Percentiles rank a stretch among this genome's conserved stretches.
phyloP scores from a whole-genome alignment of 2,329 filamentous ascomycete species.

The Fusarium sp. region DNA sequence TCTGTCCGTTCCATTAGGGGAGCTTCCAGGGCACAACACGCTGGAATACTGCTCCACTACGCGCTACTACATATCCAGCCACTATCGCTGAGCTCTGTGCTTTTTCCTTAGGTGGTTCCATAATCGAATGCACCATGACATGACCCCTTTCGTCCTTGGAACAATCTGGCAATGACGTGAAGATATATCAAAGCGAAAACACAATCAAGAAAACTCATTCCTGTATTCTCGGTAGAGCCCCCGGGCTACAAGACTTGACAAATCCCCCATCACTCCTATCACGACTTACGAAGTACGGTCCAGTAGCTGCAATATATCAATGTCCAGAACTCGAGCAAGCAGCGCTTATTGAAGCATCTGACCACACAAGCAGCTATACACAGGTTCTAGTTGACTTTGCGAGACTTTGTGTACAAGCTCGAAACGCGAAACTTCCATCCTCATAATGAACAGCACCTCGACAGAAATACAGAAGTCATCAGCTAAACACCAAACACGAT shows the following conservation, averaged over 20 bases:
- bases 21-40: constrained; percentile 20
- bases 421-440: background rate
- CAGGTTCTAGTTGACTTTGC: background rate
- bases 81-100: constrained; percentile 13
- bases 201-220: background rate
- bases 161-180: constrained; percentile 1
- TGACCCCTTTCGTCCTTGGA: background rate
- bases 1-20: background rate
- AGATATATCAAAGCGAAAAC: background rate
- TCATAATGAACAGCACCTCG: background rate
- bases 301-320: background rate
- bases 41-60: constrained; percentile 22
- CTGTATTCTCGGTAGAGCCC: no score
- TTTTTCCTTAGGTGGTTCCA: constrained; percentile 16
- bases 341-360: background rate
- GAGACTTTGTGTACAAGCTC: no score
- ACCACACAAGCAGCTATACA: no score
- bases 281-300: no score
- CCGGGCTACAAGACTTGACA: no score
- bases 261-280: no score
- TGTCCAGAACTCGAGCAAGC: background rate
- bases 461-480: background rate
- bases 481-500: background rate
- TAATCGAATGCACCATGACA: background rate
- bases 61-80: background rate